These are phyloP conservation scores for Plasmodiophora brassicae DNA, from an alignment of 208 protist genomes.

Conservation along the genomic window DNA sequence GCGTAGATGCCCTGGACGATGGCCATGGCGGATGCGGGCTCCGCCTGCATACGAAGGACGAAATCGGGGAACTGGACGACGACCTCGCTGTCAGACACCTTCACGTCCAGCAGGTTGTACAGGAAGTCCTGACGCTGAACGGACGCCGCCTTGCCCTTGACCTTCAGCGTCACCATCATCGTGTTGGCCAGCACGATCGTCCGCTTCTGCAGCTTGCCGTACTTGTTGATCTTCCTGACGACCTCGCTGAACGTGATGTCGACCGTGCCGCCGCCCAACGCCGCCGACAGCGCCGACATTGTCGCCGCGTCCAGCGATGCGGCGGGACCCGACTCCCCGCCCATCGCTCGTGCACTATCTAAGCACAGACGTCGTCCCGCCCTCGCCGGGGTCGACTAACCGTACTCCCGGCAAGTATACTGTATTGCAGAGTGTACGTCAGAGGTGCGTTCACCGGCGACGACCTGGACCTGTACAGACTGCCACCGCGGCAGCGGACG, in stretches of 20 bases:
- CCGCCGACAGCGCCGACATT: too few species aligned
- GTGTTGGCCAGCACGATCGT: background rate
- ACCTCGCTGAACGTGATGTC: background rate
- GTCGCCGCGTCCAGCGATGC: too few species aligned
- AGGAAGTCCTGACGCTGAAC: constrained; percentile 5
- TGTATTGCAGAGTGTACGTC: too few species aligned
- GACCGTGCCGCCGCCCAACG: background rate
- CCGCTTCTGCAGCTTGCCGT: background rate
- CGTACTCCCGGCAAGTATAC: too few species aligned
- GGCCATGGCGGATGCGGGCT: background rate
- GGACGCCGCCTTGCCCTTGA: background rate
- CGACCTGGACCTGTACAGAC: too few species aligned
- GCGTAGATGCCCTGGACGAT: background rate
- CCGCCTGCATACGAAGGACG: background rate
- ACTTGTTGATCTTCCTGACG: constrained; percentile 30
- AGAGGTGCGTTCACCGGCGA: too few species aligned
- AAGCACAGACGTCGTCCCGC: too few species aligned
- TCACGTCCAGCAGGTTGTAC: background rate
- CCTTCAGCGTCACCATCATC: background rate
- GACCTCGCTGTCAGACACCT: background rate
- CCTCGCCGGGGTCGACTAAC: too few species aligned
- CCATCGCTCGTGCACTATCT: too few species aligned
- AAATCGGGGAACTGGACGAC: background rate
- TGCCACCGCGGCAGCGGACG: background rate
- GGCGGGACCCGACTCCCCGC: too few species aligned